A percentile compares a stretch with the other conserved stretches of the same genome.
phyloP scores from a whole-genome alignment of 441 rosid genomes.

The Sinapis alba region DNA sequence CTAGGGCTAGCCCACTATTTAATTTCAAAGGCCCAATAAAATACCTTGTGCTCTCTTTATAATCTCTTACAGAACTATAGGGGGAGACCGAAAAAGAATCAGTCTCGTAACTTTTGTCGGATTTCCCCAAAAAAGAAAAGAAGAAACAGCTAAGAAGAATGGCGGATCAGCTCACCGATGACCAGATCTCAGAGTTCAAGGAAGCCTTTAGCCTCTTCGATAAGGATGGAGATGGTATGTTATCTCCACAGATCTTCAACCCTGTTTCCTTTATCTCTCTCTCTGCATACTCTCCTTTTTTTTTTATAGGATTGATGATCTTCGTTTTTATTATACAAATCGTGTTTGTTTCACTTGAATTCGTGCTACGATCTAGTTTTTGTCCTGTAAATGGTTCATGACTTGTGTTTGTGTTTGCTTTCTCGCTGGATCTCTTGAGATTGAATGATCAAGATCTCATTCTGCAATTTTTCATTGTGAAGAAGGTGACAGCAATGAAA shows the following conservation, averaged over 20 bases:
- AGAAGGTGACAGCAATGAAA: background rate
- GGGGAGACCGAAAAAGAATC: background rate
- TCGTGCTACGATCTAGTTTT: slow-evolving; percentile 18
- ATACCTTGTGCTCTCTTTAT: slow-evolving; percentile 2
- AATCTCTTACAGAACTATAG: background rate
- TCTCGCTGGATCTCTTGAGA: background rate
- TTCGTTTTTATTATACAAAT: background rate
- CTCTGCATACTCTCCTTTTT: background rate
- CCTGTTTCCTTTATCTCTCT: background rate
- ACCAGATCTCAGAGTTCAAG: slow-evolving; percentile 48
- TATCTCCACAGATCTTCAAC: slow-evolving; percentile 11
- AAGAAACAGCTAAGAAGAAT: slow-evolving; percentile 22
- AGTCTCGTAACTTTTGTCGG: background rate
- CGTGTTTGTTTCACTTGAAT: slow-evolving; percentile 16
- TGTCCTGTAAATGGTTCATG: background rate
- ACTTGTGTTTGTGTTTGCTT: background rate
- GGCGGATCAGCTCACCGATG: slow-evolving; percentile 48
- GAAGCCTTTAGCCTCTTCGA: slow-evolving; percentile 46
- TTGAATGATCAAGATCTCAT: background rate
- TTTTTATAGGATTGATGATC: background rate
- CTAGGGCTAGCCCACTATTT: background rate
- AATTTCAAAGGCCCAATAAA: background rate
- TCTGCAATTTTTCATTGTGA: background rate
- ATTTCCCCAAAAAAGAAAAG: background rate
- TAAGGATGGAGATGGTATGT: slow-evolving; percentile 40